Base-by-base conservation (phyloP, 495 filamentous ascomycete genomes). In the Cetradonia linearis region DNA sequence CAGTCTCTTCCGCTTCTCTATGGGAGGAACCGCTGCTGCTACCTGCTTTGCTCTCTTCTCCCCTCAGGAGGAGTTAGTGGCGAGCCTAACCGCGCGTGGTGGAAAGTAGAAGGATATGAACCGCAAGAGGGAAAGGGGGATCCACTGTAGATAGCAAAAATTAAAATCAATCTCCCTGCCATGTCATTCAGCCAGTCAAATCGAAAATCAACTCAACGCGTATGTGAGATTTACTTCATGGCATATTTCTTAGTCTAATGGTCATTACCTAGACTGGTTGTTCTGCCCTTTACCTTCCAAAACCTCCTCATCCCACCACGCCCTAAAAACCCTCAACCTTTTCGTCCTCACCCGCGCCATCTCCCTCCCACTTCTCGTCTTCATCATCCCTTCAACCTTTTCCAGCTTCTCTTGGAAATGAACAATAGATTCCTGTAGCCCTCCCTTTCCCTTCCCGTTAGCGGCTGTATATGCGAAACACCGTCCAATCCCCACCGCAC, bases 361-460 rank as follows among this genome's bases (percentile, higher is more conserved):
- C 61, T 71, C 68, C 69, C 76, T 80, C 28, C 91, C 91, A 1
- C 82, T 80, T 20, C 70, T 72, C 7, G 91, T 95, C 81, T 91
- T 93, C 86, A 93, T 93, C 83, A 91, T 84, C 23, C 72, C 76
- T 70, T 86, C 83, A 36, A 96, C 64, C 69, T 72, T 79, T 63
- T 84, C 73, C 66, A 95, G 68, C 74, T 95, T 95, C 56, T 93
- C 89, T 36, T 78, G 81, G 66, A 94, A 86, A 74, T 95, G 89
- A 48, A 78, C 74, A 67, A 94, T 82, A 2, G 82, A 76, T 37
- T 78, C 81, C 1, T 73, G 68, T 53, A 70, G 68, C 38, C 72
- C 71, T 54, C 42, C 42, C 42, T 63, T 60, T 25, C 71, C 70
- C 72, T 80, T 83, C 10, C 71, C 70, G 72, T 80, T 83, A 9